Base-by-base conservation (phyloP, 352 stramenopile species). In the Phytopythium delawarense region DNA sequence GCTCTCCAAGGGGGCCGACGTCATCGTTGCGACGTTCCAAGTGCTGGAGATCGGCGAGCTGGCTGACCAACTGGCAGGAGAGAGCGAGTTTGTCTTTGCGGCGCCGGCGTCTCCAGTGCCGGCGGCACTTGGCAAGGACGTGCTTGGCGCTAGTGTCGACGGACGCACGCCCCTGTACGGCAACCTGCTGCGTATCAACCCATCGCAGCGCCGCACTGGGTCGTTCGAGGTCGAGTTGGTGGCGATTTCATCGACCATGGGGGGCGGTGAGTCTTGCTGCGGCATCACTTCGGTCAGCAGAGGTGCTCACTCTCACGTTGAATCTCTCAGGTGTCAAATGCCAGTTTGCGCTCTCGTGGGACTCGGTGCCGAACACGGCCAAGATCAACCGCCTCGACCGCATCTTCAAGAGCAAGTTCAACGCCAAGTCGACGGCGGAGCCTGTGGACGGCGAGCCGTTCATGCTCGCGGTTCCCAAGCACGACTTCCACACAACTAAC, bases 1-100 rank as follows among this genome's bases (percentile, higher is more conserved):
- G 34, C 59, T 87, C 21, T 69, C 67, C 12, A 57, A 71, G 8
- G 57, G 62, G 7, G 67, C 79, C 18, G 73, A 83, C 53, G 72
- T 90, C n/a, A 75, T 63, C 53, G 54, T 89, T 16, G n/a, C 83
- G 50, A 62, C 69, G 6, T 85, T 91, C 61, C 84, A 92, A 51
- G 72, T 90, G 46, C 74, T 91, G 39, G 76, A 86, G 51, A 81
- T 89, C 57, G 77, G 65, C 25, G 75, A 89, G 16, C 56, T 80
- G 18, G 71, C 66, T 1, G 70, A 81, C 9, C 54, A 73, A 30
- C 72, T 91, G 39, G 56, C 63, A 37, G 56, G 55, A 15, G 57
- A 80, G 57, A 54, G 66, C 4, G 46, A 65, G 21, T 86, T 80
- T 55, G 61, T 53, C 48, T 92, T 92, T 61, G 44, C 52, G 20